Evolutionary conservation across 139 green algal genomes (phyloP).

Genomic region (Trebouxia sp.): DNA sequence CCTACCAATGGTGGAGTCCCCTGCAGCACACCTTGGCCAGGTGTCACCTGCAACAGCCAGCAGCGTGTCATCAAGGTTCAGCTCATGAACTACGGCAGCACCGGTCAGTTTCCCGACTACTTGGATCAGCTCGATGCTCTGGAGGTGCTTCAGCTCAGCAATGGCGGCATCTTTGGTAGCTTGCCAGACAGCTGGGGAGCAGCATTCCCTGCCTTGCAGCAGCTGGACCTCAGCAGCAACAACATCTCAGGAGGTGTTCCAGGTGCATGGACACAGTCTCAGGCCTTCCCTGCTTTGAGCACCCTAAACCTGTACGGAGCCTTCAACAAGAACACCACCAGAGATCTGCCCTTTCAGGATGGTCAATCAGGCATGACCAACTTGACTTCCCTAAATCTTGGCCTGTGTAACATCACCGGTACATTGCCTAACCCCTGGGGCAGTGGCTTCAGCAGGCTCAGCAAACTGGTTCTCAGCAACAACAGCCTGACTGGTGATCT

Average conservation of each 20-base stretch:
- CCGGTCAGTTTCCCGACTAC: neutral
- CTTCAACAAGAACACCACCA: neutral
- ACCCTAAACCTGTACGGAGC: neutral
- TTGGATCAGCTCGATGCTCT: constrained; percentile 9
- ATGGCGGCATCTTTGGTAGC: neutral
- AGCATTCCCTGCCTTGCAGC: constrained; percentile 18
- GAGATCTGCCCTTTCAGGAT: constrained; percentile 12
- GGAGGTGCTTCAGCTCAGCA: neutral
- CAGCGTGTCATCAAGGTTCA: neutral
- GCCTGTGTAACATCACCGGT: constrained; percentile 10
- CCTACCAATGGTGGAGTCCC: neutral
- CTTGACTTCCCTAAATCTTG: neutral
- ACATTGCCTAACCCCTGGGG: constrained; percentile 15
- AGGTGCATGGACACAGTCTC: neutral
- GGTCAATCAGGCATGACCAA: neutral
- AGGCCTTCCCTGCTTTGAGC: neutral
- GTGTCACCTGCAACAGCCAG: constrained; percentile 14
- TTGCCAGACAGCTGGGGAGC: neutral
- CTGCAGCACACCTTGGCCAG: neutral
- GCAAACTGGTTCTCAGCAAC: neutral
- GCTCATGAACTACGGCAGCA: neutral
- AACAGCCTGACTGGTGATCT: constrained; percentile 44
- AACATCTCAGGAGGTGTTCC: constrained; percentile 38
- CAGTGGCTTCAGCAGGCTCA: neutral
- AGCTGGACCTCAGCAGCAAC: constrained; percentile 41